Conservation (phyloP, 2,329 filamentous ascomycete genomes). For the Dryadomyces quercivorus region DNA sequence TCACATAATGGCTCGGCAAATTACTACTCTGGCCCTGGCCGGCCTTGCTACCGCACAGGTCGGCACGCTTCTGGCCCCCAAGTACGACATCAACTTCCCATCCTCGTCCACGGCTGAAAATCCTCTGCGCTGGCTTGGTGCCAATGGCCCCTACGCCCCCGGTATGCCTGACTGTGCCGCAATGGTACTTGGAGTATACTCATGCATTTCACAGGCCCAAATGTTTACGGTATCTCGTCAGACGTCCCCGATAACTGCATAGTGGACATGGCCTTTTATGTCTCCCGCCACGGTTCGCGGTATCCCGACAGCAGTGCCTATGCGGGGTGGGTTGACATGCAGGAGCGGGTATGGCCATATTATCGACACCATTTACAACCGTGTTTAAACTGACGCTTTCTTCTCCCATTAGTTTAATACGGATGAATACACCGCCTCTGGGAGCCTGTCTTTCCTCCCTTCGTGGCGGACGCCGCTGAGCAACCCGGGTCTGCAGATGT, state of each 20-base stretch:
- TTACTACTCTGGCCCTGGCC: constrained; percentile 3
- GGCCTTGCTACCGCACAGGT: constrained; percentile 15
- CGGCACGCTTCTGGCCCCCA: neutral
- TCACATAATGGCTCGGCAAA: neutral
- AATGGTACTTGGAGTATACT: no score
- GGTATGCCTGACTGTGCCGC: neutral
- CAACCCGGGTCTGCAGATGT: constrained; percentile 41
- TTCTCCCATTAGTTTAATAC: constrained; percentile 32
- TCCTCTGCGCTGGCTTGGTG: constrained; percentile 36
- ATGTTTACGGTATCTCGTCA: constrained; percentile 41
- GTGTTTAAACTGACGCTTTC: neutral
- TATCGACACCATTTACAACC: no score
- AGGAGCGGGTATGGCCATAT: constrained; percentile 22
- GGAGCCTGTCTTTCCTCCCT: constrained; percentile 42
- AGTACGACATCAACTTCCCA: constrained; percentile 14
- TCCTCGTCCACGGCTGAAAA: constrained; percentile 12
- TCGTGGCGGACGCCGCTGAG: constrained; percentile 46
- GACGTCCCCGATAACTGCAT: constrained; percentile 42
- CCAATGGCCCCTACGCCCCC: constrained; percentile 37
- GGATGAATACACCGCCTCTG: constrained; percentile 38
- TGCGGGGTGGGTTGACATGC: constrained; percentile 38
- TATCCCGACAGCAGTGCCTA: constrained; percentile 52
- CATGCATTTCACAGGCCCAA: constrained; percentile 28
- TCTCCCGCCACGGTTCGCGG: constrained; percentile 48
- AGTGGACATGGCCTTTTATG: constrained; percentile 48